Evolutionary conservation across 768 basidiomycete species (phyloP).

Genomic region (Gymnopilus junonius): DNA sequence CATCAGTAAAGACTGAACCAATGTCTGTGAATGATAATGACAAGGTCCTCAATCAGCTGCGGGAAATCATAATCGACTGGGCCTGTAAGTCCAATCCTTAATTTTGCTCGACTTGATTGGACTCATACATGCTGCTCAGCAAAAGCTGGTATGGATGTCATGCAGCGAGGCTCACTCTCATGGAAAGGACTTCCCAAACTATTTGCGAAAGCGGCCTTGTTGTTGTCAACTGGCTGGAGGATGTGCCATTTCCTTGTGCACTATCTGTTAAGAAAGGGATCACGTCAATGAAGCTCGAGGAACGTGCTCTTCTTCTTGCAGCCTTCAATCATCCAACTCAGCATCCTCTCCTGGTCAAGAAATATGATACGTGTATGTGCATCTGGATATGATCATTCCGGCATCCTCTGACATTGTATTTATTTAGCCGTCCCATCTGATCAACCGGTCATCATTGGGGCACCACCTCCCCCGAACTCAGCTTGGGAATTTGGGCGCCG

Average conservation of each 20-base stretch:
- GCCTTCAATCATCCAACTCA: conserved; percentile 6
- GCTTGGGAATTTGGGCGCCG: neutral
- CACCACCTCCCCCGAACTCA: conserved; percentile 2
- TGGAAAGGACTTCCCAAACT: conserved; percentile 1
- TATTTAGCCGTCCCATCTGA: neutral
- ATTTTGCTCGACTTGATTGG: neutral
- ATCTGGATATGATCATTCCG: no score
- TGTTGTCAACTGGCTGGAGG: conserved; percentile 6
- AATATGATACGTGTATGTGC: neutral
- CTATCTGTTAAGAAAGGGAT: conserved; percentile 1
- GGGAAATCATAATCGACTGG: neutral
- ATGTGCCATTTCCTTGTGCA: conserved; percentile 2
- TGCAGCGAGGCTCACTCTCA: neutral
- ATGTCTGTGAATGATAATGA: neutral
- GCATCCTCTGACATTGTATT: neutral
- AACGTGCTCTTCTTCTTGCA: neutral
- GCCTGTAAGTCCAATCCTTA: neutral
- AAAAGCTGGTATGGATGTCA: neutral
- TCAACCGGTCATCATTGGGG: conserved; percentile 8
- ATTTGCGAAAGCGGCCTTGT: conserved; percentile 3
- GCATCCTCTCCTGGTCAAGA: neutral
- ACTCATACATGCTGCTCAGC: neutral
- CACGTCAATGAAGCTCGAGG: neutral
- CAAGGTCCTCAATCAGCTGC: neutral
- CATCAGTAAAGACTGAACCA: neutral